Evolutionary conservation across 768 basidiomycete genomes (phyloP).

Genomic region (Mycena rebaudengoi): DNA sequence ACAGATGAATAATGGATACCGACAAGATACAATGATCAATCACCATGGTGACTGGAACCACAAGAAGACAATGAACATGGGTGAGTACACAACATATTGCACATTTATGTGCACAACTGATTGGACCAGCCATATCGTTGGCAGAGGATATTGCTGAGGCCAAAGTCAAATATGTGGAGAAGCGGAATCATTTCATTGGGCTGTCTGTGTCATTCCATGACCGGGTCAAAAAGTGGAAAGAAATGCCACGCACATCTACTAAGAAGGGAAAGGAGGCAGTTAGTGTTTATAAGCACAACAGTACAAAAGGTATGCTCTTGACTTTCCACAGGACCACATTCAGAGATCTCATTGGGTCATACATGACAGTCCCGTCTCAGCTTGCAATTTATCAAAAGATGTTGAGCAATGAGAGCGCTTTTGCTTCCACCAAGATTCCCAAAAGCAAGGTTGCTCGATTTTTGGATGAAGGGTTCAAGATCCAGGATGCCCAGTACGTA

Average conservation of each 20-base stretch:
- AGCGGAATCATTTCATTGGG: background rate
- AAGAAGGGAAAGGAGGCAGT: background rate
- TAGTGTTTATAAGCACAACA: background rate
- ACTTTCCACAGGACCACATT: background rate
- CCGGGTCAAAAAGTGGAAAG: background rate
- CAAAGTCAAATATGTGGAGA: background rate
- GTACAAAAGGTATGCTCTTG: background rate
- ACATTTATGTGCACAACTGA: background rate
- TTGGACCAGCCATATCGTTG: background rate
- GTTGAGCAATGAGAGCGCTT: background rate
- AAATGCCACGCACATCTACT: background rate
- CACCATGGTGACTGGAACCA: slow-evolving; percentile 29
- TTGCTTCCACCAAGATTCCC: background rate
- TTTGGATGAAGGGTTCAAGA: background rate
- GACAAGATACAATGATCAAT: slow-evolving; percentile 32
- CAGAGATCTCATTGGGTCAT: background rate
- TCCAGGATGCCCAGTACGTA: background rate
- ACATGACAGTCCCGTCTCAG: background rate
- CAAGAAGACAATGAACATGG: slow-evolving; percentile 10
- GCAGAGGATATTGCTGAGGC: background rate
- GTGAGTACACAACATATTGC: background rate
- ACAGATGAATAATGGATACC: slow-evolving; percentile 32
- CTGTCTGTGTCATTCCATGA: background rate
- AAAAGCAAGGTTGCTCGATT: background rate
- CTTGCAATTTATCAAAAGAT: background rate